Percentiles rank a stretch among this genome's conserved stretches.
phyloP scores from a whole-genome alignment of 495 filamentous ascomycete genomes.

The Penicilliopsis zonata region DNA sequence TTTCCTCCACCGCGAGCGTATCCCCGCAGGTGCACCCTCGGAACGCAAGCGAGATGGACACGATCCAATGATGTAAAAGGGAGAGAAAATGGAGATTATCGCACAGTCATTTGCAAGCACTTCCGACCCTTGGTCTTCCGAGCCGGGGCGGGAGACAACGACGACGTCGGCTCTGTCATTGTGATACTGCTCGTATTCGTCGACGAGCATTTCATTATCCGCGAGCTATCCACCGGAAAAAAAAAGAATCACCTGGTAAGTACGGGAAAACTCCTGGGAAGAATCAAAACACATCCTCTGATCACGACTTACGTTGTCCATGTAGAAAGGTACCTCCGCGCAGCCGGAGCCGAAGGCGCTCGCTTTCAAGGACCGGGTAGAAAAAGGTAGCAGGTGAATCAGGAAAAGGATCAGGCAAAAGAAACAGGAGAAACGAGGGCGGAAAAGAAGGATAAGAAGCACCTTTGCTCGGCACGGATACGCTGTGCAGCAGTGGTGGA shows the following conservation, averaged over 20 bases:
- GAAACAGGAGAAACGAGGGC: background rate
- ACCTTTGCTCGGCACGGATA: no score
- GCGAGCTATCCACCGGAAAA: slow-evolving; percentile 25
- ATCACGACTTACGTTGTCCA: slow-evolving; percentile 37
- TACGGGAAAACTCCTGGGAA: no score
- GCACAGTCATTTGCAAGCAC: slow-evolving; percentile 63
- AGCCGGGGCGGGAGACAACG: slow-evolving; percentile 64
- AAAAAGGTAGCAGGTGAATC: slow-evolving; percentile 1
- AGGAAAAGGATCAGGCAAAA: background rate
- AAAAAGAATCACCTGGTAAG: no score
- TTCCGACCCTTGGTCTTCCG: slow-evolving; percentile 38
- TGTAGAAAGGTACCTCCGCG: slow-evolving; percentile 25
- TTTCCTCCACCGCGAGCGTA: no score
- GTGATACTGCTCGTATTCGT: slow-evolving; percentile 57
- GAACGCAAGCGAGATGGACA: no score
- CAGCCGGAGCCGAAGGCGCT: slow-evolving; percentile 17
- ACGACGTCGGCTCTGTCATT: slow-evolving; percentile 76
- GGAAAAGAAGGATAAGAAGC: slow-evolving; percentile 1
- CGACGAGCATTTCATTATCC: slow-evolving; percentile 56
- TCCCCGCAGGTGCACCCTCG: no score
- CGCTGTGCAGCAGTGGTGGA: no score
- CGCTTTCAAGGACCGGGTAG: slow-evolving; percentile 6
- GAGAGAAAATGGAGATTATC: slow-evolving; percentile 17
- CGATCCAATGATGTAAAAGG: slow-evolving; percentile 4
- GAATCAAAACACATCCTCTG: slow-evolving; percentile 9